Percentiles rank a stretch among this genome's conserved stretches.
Evolutionary conservation across 1,139 yeast genomes (phyloP).

Genomic region (Diutina rugosa): DNA sequence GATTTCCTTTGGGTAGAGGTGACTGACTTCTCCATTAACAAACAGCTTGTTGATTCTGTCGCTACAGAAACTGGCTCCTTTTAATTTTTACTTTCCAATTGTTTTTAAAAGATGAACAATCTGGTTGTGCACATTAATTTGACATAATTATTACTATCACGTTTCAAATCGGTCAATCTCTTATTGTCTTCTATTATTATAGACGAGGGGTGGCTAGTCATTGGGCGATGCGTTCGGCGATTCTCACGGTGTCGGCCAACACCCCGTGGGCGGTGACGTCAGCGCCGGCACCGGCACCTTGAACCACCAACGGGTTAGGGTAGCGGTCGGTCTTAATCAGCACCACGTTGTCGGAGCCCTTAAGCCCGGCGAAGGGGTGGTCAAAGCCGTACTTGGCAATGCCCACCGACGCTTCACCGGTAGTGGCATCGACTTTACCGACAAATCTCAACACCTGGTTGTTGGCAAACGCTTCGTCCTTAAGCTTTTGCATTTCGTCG

Average conservation of each 20-base stretch:
- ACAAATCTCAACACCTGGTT: conserved; percentile 86
- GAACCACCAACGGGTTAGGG: conserved; percentile 82
- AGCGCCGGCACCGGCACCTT: conserved; percentile 99
- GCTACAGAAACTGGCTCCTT: too few relatives aligned
- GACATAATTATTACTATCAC: too few relatives aligned
- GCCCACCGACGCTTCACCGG: conserved; percentile 66
- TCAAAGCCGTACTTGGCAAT: conserved; percentile 74
- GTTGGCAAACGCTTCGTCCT: conserved; percentile 71
- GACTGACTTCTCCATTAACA: too few relatives aligned
- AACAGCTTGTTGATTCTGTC: too few relatives aligned
- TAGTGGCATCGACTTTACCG: conserved; percentile 73
- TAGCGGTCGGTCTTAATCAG: conserved; percentile 86
- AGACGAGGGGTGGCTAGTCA: conserved; percentile 6
- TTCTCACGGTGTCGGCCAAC: conserved; percentile 80
- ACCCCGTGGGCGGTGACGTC: conserved; percentile 99
- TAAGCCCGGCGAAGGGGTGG: conserved; percentile 91
- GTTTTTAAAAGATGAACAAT: too few relatives aligned
- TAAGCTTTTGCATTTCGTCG: conserved; percentile 59
- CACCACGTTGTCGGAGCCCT: conserved; percentile 93
- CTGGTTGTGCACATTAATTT: too few relatives aligned
- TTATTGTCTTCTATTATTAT: not conserved
- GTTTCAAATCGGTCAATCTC: too few relatives aligned
- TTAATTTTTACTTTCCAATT: too few relatives aligned
- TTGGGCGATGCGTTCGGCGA: conserved; percentile 68
- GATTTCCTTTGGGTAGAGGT: too few relatives aligned